Conservation (phyloP, 148 eudicot species). For the Rhododendron williamsianum region DNA sequence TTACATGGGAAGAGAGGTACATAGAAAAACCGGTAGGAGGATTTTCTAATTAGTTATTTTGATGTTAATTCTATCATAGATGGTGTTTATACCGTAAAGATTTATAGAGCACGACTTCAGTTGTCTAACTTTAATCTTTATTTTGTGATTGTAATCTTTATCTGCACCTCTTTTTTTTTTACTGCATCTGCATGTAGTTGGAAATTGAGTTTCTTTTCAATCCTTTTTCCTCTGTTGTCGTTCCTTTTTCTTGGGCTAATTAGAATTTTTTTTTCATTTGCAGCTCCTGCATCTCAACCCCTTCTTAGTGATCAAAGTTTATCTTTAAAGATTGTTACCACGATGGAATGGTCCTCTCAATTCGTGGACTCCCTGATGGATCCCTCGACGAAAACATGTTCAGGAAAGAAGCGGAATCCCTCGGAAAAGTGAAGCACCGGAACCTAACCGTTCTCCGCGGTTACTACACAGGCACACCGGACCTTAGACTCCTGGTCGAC, state of each 20-base stretch:
- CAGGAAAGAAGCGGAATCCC: conserved; percentile 53
- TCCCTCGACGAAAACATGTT: conserved; percentile 34
- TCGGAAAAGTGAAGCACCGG: conserved; percentile 55
- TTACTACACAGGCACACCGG: conserved; percentile 47
- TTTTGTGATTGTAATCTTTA: neutral
- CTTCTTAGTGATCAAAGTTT: conserved; percentile 40
- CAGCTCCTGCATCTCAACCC: conserved; percentile 53
- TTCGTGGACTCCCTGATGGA: conserved; percentile 46
- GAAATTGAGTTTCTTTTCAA: neutral
- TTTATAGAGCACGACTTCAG: neutral
- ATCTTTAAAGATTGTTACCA: conserved; percentile 51
- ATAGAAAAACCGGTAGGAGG: too few relatives aligned
- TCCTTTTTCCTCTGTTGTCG: neutral
- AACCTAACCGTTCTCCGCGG: conserved; percentile 60
- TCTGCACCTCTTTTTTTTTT: neutral
- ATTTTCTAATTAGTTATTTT: neutral
- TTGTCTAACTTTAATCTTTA: neutral
- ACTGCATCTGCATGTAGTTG: neutral
- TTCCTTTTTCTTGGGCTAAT: neutral
- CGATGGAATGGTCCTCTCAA: conserved; percentile 60
- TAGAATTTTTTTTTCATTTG: neutral
- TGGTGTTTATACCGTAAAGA: neutral
- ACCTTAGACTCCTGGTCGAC: conserved; percentile 40
- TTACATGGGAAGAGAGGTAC: too few relatives aligned
- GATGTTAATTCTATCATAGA: neutral